Percentiles rank a stretch among this genome's conserved stretches.
phyloP scores from a whole-genome alignment of 352 stramenopile genomes.

The Phytophthora sp. region DNA sequence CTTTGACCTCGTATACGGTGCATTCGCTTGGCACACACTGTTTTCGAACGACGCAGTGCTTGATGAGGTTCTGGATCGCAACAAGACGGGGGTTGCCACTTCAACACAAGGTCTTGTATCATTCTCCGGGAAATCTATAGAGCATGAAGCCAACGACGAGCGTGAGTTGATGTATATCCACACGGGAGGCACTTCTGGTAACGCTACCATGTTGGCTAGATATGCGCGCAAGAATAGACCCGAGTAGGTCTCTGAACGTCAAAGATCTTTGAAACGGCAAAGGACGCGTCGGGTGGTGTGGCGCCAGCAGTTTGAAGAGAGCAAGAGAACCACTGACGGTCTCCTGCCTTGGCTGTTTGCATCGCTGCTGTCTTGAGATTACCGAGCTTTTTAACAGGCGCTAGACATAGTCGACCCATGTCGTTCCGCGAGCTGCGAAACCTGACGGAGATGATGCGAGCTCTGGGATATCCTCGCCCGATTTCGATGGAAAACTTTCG shows the following conservation, averaged over 20 bases:
- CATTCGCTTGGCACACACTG: constrained; percentile 81
- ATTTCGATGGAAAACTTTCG: constrained; percentile 95
- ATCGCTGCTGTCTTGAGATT: background rate
- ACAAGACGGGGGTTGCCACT: background rate
- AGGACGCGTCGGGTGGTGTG: constrained; percentile 14
- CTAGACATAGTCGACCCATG: constrained; percentile 42
- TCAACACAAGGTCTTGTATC: too few species aligned
- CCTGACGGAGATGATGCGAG: constrained; percentile 96
- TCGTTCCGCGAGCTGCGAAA: constrained; percentile 90
- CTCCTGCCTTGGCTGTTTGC: background rate
- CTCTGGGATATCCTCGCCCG: constrained; percentile 92
- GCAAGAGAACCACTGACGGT: background rate
- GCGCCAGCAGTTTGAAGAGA: background rate
- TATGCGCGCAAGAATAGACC: constrained; percentile 47
- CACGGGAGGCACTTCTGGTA: constrained; percentile 77
- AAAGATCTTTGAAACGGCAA: constrained; percentile 36
- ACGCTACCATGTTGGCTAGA: constrained; percentile 72
- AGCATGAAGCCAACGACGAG: background rate
- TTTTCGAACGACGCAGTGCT: constrained; percentile 58
- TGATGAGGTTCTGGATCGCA: constrained; percentile 33
- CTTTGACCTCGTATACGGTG: constrained; percentile 81
- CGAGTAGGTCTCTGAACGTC: background rate
- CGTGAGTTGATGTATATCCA: constrained; percentile 83
- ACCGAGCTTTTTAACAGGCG: background rate
- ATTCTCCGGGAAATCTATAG: background rate